Evolutionary conservation across 768 basidiomycete species (phyloP), one percentile per base, ranked within the genome.

Genomic region (Termitomyces eurrhizus): DNA sequence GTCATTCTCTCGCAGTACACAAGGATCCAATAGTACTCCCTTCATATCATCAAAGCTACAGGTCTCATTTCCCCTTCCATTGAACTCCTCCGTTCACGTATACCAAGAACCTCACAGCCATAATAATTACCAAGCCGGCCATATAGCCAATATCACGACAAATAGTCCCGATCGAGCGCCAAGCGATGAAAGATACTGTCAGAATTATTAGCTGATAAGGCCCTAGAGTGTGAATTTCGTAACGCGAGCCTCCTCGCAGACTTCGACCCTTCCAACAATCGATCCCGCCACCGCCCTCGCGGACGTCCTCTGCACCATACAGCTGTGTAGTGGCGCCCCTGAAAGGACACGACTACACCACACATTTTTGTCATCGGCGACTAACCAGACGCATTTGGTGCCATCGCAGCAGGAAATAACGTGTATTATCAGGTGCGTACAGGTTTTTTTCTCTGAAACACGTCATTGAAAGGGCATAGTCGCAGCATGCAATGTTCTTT

Each of bases 341-440:
- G n/a, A 44, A n/a, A 29, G 29, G 29, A 29, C 29, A 29, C 21
- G 29, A 41, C 12, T 16, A 16, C 41, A 29, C 29, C 41, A 21
- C 74, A 85, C 60, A 77, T 88, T 12, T 89, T 87, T 64, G 85
- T 80, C 9, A 70, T 87, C 7, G 87, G 87, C 8, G 87, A 88
- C 57, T 77, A 21, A 21, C 80, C 21, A 21, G 21, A 85, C 67
- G 84, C 84, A 4, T 87, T 85, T 59, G 85, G 85, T 6, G 87
- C 86, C 0, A 79, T 83, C 26, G 78, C 82, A 26, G 85, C 86
- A 12, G 87, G 84, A 0, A 81, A 85, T 61, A 84, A 74, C 36
- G 82, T 83, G 2, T 80, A 81, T 65, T 75, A 72, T 41, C 84
- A 85, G 73, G 79, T 76, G 58, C 14, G 4, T 37, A 12, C 29